Conservation (phyloP, 1,284 basidiomycete genomes). For the Ustilago curta region DNA sequence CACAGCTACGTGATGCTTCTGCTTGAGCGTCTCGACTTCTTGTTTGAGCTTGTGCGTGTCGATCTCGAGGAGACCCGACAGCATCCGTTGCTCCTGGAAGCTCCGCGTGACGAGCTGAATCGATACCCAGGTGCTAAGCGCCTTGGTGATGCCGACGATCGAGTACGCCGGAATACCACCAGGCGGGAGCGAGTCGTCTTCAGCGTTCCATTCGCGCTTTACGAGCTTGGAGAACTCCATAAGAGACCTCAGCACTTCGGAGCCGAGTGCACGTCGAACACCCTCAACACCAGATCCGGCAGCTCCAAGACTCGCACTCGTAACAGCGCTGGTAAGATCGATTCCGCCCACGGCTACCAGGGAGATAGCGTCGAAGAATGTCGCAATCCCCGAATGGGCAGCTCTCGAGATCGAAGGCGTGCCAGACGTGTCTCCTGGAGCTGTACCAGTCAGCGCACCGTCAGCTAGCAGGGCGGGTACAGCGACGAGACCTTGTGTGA, state of each 20-base stretch:
- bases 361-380: slow-evolving; percentile 58
- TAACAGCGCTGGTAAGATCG: slow-evolving; percentile 59
- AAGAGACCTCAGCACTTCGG: slow-evolving; percentile 55
- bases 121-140: slow-evolving; percentile 59
- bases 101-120: slow-evolving; percentile 61
- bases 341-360: slow-evolving; percentile 60
- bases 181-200: slow-evolving; percentile 56
- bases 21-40: slow-evolving; percentile 32
- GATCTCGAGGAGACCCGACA: slow-evolving; percentile 47
- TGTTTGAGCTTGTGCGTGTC: slow-evolving; percentile 38
- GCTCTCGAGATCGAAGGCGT: slow-evolving; percentile 33
- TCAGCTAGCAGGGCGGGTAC: slow-evolving; percentile 55
- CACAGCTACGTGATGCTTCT: slow-evolving; percentile 29
- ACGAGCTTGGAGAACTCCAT: slow-evolving; percentile 55
- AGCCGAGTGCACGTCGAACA: slow-evolving; percentile 48
- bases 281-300: slow-evolving; percentile 57
- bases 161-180: slow-evolving; percentile 62
- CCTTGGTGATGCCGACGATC: slow-evolving; percentile 55
- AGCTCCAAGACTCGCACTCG: slow-evolving; percentile 57
- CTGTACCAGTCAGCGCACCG: slow-evolving; percentile 49
- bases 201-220: slow-evolving; percentile 59
- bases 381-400: slow-evolving; percentile 56
- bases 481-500: slow-evolving; percentile 57
- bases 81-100: slow-evolving; percentile 52
- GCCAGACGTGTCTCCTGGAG: slow-evolving; percentile 30